Evolutionary conservation across 208 protist species (phyloP), one percentile per base, ranked within the genome.

Genomic region (Leishmania braziliensis): DNA sequence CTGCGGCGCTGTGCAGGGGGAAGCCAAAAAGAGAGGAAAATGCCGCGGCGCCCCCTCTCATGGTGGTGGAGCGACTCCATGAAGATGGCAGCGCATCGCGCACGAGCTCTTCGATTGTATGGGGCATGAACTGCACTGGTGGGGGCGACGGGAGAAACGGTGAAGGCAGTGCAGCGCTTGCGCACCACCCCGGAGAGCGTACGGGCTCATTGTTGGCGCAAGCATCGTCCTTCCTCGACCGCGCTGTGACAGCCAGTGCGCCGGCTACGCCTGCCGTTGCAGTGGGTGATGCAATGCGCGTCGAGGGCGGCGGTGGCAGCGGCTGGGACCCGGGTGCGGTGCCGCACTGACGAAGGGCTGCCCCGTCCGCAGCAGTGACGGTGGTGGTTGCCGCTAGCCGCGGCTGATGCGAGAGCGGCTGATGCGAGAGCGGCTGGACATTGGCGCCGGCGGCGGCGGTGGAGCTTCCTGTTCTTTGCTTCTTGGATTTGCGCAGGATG

Each of bases 401-500:
- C 39, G 74, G 33, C 29, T 62, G 54, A 51, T 33, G 53, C 26
- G 58, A 46, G 39, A 29, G 51, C 74, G 18, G 74, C 36, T 77
- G 56, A 51, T 33, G 53, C 26, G 58, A 46, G 39, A 29, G 51
- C 74, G 18, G 74, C 36, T 77, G 56, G 26, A 33, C 51, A 76
- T 62, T n/a, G 9, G 4, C 33, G 72, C 48, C 72, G 51, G 9
- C 48, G 50, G 51, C 29, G 33, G 26, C 36, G 2, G 23, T 68
- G 43, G 36, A 56, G 74, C 74, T 77, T n/a, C 56, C 56, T 23
- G 43, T 18, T 36, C n/a, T n/a, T 56, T 51, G 53, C n/a, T 78
- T 77, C 62, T 85, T 85, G 48, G 81, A 80, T 8, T 71, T 56
- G 46, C 77, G 81, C 54, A 85, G 77, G 29, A 85, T 79, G 43